Base-by-base conservation (phyloP, 192 early-diverging fungal genomes). In the Irineochytrium annulatum region DNA sequence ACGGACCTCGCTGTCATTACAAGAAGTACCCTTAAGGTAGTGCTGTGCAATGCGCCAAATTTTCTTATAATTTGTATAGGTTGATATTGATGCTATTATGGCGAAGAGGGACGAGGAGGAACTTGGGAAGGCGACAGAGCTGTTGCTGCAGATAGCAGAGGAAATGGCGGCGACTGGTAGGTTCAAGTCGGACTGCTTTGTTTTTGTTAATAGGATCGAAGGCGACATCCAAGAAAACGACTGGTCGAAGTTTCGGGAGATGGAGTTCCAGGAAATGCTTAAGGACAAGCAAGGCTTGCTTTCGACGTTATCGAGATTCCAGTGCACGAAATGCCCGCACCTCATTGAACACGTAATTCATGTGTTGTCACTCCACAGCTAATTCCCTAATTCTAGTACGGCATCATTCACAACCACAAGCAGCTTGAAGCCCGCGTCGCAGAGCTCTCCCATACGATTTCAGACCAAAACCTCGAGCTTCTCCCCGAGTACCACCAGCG, bases 401-500 rank as follows among this genome's bases (percentile, higher is more conserved):
- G 64, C 19, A 57, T 71, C 2, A 67, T 80, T 1, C 82, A 88
- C 51, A 69, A 68, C 30, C 80, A 89, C 45, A 78, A 79, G 22
- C 65, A 70, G 46, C 76, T 97, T 5, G 75, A 89, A 51, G 63
- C 63, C 1, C 82, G 90, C 63, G 69, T 95, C 2, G 84, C 89
- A 28, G 80, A 87, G 39, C 71, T 99, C 45, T 77, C 85, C 20
- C 73, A 84, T 43, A 86, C 78, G 34, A 87, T 97, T 19, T 93
- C 90, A 0, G 91, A 94, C 49, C 89, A 93, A 65, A 97, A 97
- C 64, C 81, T 99, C 16, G 89, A 93, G 51, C 77, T 97, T 3
- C 67, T 96, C 2, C 94, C 94, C 0, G 96, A 97, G 63, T 99
- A 97, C 67, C 77, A 92, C 39, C 85, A 91, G 68, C 82, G 93